phyloP scores from a whole-genome alignment of 208 protist species.

The Leishmania turanica region DNA sequence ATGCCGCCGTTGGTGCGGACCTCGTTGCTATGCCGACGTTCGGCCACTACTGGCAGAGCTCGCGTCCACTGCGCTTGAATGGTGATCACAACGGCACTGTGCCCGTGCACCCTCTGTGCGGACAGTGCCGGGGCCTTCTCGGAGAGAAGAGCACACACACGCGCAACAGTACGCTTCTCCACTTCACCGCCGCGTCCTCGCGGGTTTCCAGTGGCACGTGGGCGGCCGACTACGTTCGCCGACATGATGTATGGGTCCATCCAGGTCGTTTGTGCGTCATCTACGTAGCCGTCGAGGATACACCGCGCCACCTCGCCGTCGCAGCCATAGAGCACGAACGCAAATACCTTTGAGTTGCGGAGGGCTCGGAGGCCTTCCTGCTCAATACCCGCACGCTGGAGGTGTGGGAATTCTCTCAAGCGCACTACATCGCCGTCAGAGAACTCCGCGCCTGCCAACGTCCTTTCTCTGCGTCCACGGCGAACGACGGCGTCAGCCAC shows the following conservation, averaged over 20 bases:
- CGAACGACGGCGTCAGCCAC: not conserved
- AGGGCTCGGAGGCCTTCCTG: not conserved
- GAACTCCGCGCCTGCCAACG: not conserved
- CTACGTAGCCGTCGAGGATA: slow-evolving; percentile 24
- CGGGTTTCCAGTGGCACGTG: not conserved
- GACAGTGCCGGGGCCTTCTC: not conserved
- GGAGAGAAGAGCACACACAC: slow-evolving; percentile 20
- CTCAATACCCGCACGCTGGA: not conserved
- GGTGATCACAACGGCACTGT: slow-evolving; percentile 15
- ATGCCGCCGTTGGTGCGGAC: not conserved
- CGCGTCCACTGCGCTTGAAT: slow-evolving; percentile 15
- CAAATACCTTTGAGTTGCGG: slow-evolving; percentile 6
- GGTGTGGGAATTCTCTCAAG: not conserved
- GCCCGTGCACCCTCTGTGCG: not conserved
- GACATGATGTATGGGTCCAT: not conserved
- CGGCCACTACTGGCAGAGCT: not conserved
- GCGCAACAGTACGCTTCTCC: not conserved
- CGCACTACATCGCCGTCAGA: not conserved
- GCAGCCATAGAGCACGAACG: slow-evolving; percentile 22
- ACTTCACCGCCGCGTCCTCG: not conserved
- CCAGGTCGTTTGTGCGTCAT: slow-evolving; percentile 16
- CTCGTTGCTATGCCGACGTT: not conserved
- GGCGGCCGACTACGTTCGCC: not conserved
- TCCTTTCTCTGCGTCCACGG: not conserved
- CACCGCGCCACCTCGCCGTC: slow-evolving; percentile 23